These are phyloP conservation scores for Alternaria hordeiaustralica DNA, from an alignment of 2,329 filamentous ascomycete genomes.

Conservation along the genomic window DNA sequence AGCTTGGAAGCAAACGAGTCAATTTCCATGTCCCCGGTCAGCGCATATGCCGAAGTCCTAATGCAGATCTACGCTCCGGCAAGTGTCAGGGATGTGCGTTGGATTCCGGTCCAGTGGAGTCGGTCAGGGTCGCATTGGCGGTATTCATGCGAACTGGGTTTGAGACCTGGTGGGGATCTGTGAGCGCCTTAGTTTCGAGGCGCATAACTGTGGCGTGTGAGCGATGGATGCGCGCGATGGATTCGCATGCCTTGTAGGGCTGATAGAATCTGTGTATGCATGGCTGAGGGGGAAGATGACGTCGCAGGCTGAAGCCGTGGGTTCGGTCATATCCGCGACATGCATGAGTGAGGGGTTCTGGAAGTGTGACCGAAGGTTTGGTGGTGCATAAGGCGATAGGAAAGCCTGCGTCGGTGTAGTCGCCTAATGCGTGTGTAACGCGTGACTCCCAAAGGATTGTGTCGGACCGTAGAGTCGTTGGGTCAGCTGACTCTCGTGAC, in stretches of 20 bases:
- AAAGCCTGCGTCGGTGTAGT: not conserved
- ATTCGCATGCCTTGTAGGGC: conserved; percentile 12
- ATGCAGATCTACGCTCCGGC: conserved; percentile 1
- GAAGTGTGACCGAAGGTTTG: conserved; percentile 4
- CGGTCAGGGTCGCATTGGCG: conserved; percentile 1
- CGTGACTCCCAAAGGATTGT: not conserved
- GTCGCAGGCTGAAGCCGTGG: not conserved
- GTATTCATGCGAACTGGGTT: conserved; percentile 11
- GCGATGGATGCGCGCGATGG: conserved; percentile 8
- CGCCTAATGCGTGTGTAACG: not conserved
- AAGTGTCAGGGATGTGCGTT: not conserved
- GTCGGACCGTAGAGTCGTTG: not conserved
- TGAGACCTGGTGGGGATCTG: conserved; percentile 8
- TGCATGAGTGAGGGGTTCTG: conserved; percentile 9
- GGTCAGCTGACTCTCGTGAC: not conserved
- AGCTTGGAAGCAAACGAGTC: not conserved
- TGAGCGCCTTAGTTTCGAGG: conserved; percentile 5
- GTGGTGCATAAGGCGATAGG: not conserved
- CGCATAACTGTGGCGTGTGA: conserved; percentile 9
- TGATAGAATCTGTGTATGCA: conserved; percentile 11
- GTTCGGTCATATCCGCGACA: conserved; percentile 10
- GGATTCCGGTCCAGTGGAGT: not conserved
- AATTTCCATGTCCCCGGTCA: not conserved
- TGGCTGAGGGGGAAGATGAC: conserved; percentile 2
- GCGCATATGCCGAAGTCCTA: not conserved